Conservation (phyloP, 2,329 filamentous ascomycete genomes). For the Onygenales sp. region DNA sequence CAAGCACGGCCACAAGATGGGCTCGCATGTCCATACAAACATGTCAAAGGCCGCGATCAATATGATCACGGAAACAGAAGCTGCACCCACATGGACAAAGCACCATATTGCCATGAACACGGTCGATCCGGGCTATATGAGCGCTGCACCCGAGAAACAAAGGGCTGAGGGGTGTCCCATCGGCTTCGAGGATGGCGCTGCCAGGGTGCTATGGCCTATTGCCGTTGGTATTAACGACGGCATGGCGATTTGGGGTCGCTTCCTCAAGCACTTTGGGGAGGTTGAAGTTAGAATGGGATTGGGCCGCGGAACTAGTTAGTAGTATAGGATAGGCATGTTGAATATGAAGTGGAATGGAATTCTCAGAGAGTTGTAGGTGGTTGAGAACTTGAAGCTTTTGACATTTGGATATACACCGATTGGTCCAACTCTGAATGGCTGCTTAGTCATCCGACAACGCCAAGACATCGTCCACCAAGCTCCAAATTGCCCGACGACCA, state of each 20-base stretch:
- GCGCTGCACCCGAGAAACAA: slow-evolving; percentile 24
- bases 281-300: background rate
- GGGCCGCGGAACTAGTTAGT: background rate
- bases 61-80: slow-evolving; percentile 34
- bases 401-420: too few species aligned
- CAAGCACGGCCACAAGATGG: slow-evolving; percentile 16
- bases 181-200: slow-evolving; percentile 30
- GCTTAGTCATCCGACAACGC: background rate
- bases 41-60: slow-evolving; percentile 34
- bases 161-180: slow-evolving; percentile 22
- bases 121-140: slow-evolving; percentile 32
- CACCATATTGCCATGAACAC: slow-evolving; percentile 28
- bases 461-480: background rate
- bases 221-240: slow-evolving; percentile 15
- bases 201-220: slow-evolving; percentile 27
- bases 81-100: slow-evolving; percentile 19
- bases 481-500: background rate
- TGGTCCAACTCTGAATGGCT: background rate
- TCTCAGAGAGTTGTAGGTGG: too few species aligned
- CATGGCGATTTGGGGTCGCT: slow-evolving; percentile 12
- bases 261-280: slow-evolving; percentile 17
- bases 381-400: too few species aligned
- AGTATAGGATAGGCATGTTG: too few species aligned
- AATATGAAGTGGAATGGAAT: too few species aligned
- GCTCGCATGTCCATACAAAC: slow-evolving; percentile 31